These are phyloP conservation scores for Penicillium lividum DNA, from an alignment of 495 filamentous ascomycete genomes.

Conservation along the genomic window DNA sequence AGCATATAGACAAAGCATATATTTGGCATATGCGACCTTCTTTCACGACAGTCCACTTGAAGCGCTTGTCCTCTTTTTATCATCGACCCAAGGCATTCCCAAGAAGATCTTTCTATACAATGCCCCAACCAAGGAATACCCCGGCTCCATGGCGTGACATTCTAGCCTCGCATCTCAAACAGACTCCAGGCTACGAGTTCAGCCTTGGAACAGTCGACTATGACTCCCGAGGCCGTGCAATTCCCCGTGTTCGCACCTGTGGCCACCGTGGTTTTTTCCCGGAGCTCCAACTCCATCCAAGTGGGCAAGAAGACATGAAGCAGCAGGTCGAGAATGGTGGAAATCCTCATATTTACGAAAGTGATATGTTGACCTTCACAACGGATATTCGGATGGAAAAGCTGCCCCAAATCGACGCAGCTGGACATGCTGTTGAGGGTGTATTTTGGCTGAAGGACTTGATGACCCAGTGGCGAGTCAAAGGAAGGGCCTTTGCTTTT, in stretches of 20 bases:
- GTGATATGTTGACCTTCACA: conserved; percentile 77
- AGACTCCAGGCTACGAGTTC: conserved; percentile 66
- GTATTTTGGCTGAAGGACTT: conserved; percentile 76
- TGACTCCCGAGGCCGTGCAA: conserved; percentile 32
- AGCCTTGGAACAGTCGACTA: conserved; percentile 65
- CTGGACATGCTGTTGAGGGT: conserved; percentile 71
- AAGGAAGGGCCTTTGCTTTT: conserved; percentile 72
- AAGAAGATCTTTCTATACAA: not conserved
- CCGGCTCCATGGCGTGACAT: conserved; percentile 62
- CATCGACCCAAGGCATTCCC: not conserved
- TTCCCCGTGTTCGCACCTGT: conserved; percentile 63
- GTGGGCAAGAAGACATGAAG: conserved; percentile 66
- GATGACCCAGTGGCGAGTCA: conserved; percentile 81
- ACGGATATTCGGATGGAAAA: conserved; percentile 90
- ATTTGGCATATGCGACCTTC: not conserved
- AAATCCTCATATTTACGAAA: conserved; percentile 70
- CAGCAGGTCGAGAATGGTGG: conserved; percentile 44
- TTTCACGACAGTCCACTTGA: not conserved
- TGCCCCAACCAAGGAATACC: conserved; percentile 19
- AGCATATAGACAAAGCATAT: not conserved
- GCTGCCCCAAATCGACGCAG: conserved; percentile 57
- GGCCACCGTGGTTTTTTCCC: conserved; percentile 86
- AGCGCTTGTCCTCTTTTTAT: not conserved
- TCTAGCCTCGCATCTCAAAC: conserved; percentile 65
- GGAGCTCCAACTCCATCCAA: conserved; percentile 46